phyloP scores from a whole-genome alignment of 441 rosid genomes.

The Euphorbia schlechtendalii region DNA sequence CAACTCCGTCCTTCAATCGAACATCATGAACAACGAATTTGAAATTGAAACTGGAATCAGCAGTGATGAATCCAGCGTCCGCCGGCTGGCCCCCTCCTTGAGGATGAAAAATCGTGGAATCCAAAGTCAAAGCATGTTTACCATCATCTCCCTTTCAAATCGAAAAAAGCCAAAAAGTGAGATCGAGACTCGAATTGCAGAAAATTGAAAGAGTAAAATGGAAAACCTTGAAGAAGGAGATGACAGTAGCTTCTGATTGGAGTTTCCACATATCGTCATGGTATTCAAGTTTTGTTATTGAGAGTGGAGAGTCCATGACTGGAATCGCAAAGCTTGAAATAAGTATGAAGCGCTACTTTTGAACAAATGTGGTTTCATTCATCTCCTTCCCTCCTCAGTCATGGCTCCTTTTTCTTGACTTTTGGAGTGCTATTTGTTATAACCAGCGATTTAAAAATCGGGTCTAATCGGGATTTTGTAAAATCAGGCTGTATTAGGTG shows the following conservation, averaged over 20 bases:
- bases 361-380: not conserved
- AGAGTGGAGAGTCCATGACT: slow-evolving; percentile 37
- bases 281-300: slow-evolving; percentile 53
- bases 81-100: slow-evolving; percentile 95
- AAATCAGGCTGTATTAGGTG: too few species aligned
- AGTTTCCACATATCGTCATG: slow-evolving; percentile 43
- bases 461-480: too few species aligned
- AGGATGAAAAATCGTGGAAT: slow-evolving; percentile 76
- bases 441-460: too few species aligned
- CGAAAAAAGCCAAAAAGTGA: not conserved
- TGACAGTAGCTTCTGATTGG: slow-evolving; percentile 37
- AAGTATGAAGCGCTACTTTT: too few species aligned
- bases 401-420: too few species aligned
- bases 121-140: slow-evolving; percentile 43
- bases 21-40: slow-evolving; percentile 70
- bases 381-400: too few species aligned
- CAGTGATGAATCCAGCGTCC: slow-evolving; percentile 49
- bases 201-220: slow-evolving; percentile 1
- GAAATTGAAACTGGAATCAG: slow-evolving; percentile 28
- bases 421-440: too few species aligned
- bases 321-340: not conserved
- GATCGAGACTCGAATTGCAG: not conserved
- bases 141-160: slow-evolving; percentile 54
- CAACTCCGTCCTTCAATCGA: slow-evolving; percentile 69
- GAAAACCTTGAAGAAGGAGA: slow-evolving; percentile 44